Evolutionary conservation across 2,329 filamentous ascomycete genomes (phyloP).

Genomic region (Colletotrichum tanaceti): DNA sequence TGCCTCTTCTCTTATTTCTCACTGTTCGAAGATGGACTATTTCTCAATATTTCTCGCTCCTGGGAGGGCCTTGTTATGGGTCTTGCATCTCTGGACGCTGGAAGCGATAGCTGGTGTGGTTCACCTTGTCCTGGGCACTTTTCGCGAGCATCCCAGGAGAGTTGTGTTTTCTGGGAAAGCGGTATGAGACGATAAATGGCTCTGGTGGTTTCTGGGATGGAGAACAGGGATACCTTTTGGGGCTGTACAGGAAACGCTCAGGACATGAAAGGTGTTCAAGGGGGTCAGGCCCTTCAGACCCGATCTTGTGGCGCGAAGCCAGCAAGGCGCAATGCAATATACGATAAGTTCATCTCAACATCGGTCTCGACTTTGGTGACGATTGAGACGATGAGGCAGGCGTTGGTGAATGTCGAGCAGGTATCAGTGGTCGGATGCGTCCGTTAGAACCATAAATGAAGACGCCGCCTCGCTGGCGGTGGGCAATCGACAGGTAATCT

Average conservation of each 20-base stretch:
- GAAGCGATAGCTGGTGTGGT: constrained; percentile 17
- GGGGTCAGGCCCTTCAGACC: constrained; percentile 10
- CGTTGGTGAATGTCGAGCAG: neutral
- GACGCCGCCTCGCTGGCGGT: neutral
- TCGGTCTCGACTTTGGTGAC: neutral
- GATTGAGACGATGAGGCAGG: neutral
- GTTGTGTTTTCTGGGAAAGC: constrained; percentile 36
- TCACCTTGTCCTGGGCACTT: constrained; percentile 39
- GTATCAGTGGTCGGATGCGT: neutral
- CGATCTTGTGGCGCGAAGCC: constrained; percentile 37
- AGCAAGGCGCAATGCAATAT: constrained; percentile 52
- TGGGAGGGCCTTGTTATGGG: constrained; percentile 17
- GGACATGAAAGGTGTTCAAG: constrained; percentile 41
- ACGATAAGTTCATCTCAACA: constrained; percentile 46
- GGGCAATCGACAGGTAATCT: neutral
- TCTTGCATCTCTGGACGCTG: constrained; percentile 27
- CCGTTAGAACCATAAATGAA: neutral
- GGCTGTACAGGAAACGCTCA: constrained; percentile 41
- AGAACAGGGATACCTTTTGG: constrained; percentile 39
- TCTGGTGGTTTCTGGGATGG: constrained; percentile 34
- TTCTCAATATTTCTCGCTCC: constrained; percentile 15
- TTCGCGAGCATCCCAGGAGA: constrained; percentile 38
- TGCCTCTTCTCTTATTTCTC: constrained; percentile 37
- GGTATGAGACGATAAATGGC: constrained; percentile 41
- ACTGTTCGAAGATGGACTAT: constrained; percentile 35